These are phyloP conservation scores for Paraphaeosphaeria minitans DNA, from an alignment of 2,329 filamentous ascomycete species.

Conservation along the genomic window DNA sequence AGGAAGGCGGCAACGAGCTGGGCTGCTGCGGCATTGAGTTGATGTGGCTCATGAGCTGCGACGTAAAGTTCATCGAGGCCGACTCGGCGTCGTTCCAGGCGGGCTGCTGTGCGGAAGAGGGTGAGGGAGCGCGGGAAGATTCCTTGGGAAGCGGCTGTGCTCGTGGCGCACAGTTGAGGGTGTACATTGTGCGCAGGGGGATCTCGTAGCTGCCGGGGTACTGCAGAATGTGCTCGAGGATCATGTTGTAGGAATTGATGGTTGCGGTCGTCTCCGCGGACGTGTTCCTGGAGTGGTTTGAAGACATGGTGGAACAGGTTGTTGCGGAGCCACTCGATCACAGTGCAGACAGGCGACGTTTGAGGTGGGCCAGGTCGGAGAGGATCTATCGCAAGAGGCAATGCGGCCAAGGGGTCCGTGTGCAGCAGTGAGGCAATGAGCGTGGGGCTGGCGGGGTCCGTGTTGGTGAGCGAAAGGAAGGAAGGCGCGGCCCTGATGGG, in stretches of 20 bases:
- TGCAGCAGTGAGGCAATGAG: constrained; percentile 8
- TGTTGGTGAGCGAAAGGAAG: constrained; percentile 12
- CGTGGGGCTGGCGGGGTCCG: constrained; percentile 12
- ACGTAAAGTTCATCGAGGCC: constrained; percentile 54
- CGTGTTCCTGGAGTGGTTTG: constrained; percentile 44
- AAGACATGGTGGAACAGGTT: constrained; percentile 29
- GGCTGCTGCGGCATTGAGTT: constrained; percentile 63
- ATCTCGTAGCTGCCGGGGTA: constrained; percentile 69
- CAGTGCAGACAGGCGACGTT: not conserved
- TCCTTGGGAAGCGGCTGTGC: constrained; percentile 45
- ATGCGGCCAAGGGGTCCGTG: constrained; percentile 6
- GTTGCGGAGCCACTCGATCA: not conserved
- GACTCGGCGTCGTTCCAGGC: constrained; percentile 42
- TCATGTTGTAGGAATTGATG: constrained; percentile 40
- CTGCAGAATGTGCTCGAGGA: constrained; percentile 57
- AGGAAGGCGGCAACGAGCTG: constrained; percentile 65
- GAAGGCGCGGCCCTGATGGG: constrained; percentile 15
- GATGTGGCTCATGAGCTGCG: constrained; percentile 61
- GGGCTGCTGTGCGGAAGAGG: constrained; percentile 38
- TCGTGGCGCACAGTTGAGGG: constrained; percentile 64
- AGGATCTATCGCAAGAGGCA: not conserved
- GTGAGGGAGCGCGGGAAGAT: constrained; percentile 39
- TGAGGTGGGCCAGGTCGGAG: not conserved
- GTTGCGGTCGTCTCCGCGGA: constrained; percentile 44
- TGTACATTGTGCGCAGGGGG: constrained; percentile 70